Evolutionary conservation across 371 early-diverging fungal species (phyloP).

Genomic region (Rhizopus arrhizus): DNA sequence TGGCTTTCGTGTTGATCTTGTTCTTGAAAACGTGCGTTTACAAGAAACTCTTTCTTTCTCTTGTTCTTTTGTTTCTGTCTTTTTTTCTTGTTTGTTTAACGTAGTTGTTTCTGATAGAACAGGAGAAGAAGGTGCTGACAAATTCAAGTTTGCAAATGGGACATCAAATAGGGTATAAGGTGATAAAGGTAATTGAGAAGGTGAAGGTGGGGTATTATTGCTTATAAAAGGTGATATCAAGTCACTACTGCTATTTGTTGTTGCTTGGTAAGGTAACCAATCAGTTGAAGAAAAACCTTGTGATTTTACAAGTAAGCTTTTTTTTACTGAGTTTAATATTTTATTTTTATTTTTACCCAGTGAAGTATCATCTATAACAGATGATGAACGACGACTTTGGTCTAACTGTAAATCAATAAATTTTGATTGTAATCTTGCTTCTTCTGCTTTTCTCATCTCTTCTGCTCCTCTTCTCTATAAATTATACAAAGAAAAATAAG

Average conservation of each 20-base stretch:
- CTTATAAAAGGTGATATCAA: slow-evolving; percentile 20
- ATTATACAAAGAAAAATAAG: neutral
- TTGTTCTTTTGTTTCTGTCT: slow-evolving; percentile 5
- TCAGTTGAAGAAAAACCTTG: slow-evolving; percentile 27
- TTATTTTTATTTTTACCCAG: slow-evolving; percentile 4
- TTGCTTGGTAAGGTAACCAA: slow-evolving; percentile 22
- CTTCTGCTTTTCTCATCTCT: slow-evolving; percentile 48
- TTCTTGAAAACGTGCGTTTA: slow-evolving; percentile 39
- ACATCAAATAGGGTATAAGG: slow-evolving; percentile 44
- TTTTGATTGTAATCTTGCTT: slow-evolving; percentile 45
- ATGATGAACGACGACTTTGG: slow-evolving; percentile 32
- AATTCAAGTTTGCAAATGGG: slow-evolving; percentile 44
- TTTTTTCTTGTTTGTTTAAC: neutral
- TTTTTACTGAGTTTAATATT: neutral
- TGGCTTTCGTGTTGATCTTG: slow-evolving; percentile 40
- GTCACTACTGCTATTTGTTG: slow-evolving; percentile 16
- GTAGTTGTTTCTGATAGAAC: slow-evolving; percentile 12
- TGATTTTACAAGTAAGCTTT: slow-evolving; percentile 9
- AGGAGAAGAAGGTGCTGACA: slow-evolving; percentile 44
- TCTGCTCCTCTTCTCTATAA: slow-evolving; percentile 49
- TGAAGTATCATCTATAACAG: slow-evolving; percentile 31
- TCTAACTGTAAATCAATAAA: slow-evolving; percentile 46
- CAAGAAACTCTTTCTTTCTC: slow-evolving; percentile 20
- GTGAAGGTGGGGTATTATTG: slow-evolving; percentile 40
- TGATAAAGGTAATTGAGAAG: slow-evolving; percentile 37